A percentile compares a stretch with the other conserved stretches of the same genome.
Evolutionary conservation across 495 filamentous ascomycete genomes (phyloP).

Genomic region (Patellaria atrata): DNA sequence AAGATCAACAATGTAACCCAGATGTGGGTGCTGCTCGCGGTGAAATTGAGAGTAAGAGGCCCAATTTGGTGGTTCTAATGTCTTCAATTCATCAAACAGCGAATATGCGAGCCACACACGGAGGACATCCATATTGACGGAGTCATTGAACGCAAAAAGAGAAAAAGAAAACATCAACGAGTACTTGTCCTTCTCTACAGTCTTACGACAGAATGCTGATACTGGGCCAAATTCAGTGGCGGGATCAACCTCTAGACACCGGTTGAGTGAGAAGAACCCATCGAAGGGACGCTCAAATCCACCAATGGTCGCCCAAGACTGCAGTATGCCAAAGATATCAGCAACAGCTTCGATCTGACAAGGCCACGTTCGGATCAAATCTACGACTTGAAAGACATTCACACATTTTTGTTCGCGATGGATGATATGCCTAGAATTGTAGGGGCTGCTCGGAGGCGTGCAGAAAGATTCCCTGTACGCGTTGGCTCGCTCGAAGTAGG

Average conservation of each 20-base stretch:
- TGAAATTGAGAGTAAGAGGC: slow-evolving; percentile 23
- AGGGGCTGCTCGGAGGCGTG: no score
- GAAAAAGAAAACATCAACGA: slow-evolving; percentile 33
- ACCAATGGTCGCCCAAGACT: slow-evolving; percentile 28
- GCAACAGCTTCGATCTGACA: slow-evolving; percentile 13
- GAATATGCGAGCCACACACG: slow-evolving; percentile 28
- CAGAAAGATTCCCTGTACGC: no score
- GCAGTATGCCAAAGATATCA: slow-evolving; percentile 24
- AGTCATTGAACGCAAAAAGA: slow-evolving; percentile 26
- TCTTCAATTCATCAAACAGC: slow-evolving; percentile 25
- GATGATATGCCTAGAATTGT: slow-evolving; percentile 14
- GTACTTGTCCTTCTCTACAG: slow-evolving; percentile 16
- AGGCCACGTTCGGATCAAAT: slow-evolving; percentile 21
- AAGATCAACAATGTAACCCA: slow-evolving; percentile 14
- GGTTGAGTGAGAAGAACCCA: no score
- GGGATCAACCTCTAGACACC: slow-evolving; percentile 23
- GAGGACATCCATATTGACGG: slow-evolving; percentile 27
- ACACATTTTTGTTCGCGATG: not conserved
- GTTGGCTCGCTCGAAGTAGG: no score
- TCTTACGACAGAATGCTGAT: slow-evolving; percentile 22
- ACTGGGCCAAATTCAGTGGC: slow-evolving; percentile 32
- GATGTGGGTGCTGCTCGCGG: slow-evolving; percentile 14
- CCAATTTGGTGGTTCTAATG: slow-evolving; percentile 20
- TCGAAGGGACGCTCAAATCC: slow-evolving; percentile 27
- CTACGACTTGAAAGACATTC: slow-evolving; percentile 25